phyloP scores from a whole-genome alignment of 2,329 filamentous ascomycete species.

The Colletotrichum nymphaeae region DNA sequence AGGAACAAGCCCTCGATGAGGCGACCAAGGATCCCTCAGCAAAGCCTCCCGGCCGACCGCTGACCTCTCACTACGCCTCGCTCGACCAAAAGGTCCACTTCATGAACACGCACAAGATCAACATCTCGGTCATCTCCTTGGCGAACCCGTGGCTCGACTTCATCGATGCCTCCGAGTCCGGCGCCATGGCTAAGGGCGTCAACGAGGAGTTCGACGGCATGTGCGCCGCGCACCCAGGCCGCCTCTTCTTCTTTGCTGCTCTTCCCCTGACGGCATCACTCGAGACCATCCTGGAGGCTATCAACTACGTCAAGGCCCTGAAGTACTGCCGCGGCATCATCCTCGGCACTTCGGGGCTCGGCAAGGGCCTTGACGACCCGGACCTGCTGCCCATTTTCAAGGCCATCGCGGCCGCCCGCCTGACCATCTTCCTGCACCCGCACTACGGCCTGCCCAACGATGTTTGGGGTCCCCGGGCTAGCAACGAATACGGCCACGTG shows the following conservation, averaged over 20 bases:
- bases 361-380: conserved; percentile 83
- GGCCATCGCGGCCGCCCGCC: conserved; percentile 71
- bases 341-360: conserved; percentile 85
- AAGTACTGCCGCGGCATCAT: conserved; percentile 85
- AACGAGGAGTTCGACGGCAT: conserved; percentile 83
- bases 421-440: conserved; percentile 87
- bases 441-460: conserved; percentile 88
- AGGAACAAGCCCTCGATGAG: conserved; percentile 58
- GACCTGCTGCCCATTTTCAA: conserved; percentile 77
- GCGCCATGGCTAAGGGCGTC: conserved; percentile 71
- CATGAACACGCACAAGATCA: conserved; percentile 87
- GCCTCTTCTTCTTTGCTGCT: conserved; percentile 85
- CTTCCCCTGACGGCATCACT: conserved; percentile 79
- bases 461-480: conserved; percentile 80
- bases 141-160: conserved; percentile 98
- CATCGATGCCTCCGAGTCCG: conserved; percentile 70
- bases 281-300: conserved; percentile 71
- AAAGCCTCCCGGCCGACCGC: conserved; percentile 79
- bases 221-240: conserved; percentile 73
- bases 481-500: conserved; percentile 84
- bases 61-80: conserved; percentile 86
- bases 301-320: conserved; percentile 70
- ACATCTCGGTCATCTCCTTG: conserved; percentile 86
- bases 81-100: conserved; percentile 84
- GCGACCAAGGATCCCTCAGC: conserved; percentile 64